These are phyloP conservation scores for Trichomonas vaginalis DNA, from an alignment of 208 protist species.

Conservation along the genomic window DNA sequence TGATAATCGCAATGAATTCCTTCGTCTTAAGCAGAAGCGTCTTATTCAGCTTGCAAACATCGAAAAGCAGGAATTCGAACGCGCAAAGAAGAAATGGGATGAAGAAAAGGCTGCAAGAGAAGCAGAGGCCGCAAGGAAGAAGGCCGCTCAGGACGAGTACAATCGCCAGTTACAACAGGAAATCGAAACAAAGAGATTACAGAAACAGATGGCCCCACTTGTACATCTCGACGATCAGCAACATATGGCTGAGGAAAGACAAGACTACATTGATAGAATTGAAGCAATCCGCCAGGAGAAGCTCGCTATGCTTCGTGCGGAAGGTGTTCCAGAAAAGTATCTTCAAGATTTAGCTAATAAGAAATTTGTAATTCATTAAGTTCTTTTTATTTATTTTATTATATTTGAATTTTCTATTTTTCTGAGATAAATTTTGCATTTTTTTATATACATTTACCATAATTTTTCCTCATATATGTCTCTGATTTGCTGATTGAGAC, in stretches of 20 bases:
- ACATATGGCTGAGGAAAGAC: neutral
- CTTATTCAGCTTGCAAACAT: neutral
- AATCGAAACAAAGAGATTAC: neutral
- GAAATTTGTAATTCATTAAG: neutral
- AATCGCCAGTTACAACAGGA: neutral
- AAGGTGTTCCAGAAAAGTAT: slow-evolving; percentile 11
- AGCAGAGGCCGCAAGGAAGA: neutral
- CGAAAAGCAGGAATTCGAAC: neutral
- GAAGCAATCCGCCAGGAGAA: neutral
- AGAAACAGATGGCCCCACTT: neutral
- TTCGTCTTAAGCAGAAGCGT: neutral
- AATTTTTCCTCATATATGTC: too few species aligned
- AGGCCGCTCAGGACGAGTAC: neutral
- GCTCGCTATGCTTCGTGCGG: neutral
- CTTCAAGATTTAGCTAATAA: neutral
- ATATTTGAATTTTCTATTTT: neutral
- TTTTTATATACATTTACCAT: too few species aligned
- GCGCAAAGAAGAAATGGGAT: neutral
- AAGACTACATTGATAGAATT: neutral
- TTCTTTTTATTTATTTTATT: neutral
- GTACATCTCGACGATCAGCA: neutral
- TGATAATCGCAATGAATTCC: neutral
- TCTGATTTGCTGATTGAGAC: too few species aligned
- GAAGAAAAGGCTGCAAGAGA: neutral
- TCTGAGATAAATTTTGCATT: neutral